Base-by-base conservation (phyloP, 495 filamentous ascomycete species). In the Daldinia caldariorum region DNA sequence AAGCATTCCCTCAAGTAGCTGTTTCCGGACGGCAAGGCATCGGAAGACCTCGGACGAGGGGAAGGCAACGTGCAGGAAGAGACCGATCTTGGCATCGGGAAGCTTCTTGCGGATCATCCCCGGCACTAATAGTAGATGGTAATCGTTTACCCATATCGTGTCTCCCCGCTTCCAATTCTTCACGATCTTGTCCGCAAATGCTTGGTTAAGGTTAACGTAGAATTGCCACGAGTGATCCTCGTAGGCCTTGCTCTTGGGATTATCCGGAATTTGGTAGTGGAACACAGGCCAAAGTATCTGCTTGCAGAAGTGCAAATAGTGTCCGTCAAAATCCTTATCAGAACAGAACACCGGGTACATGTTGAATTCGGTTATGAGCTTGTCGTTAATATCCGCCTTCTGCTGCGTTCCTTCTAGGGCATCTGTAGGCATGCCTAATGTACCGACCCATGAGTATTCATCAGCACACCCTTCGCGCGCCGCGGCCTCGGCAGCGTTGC, bases 241-340 rank as follows among this genome's bases (percentile, higher is more conserved):
- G 74, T 97, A 97, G 0, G 94, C 94, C 82, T 97, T 97, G 87
- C 92, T 97, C 83, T 97, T 97, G 10, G 94, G 94, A 76, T 95
- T 94, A 77, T 97, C 94, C 2, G 94, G 94, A 66, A 97, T 95
- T 78, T 96, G 93, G 77, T 97, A 97, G 78, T 97, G 93, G 78
- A 97, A 96, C 38, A 97, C 93, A 6, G 91, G 92, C 91, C 91
- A 94, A 20, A 94, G 85, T 53, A 94, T 92, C 76, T 92, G 89
- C 76, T 97, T 97, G 86, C 92, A 97, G 69, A 93, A 97, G 78
- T 97, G 93, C 10, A 88, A 87, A 74, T 97, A 97, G 78, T 97
- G 93, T 3, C 94, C 93, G 72, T 97, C 91, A 50, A 97, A 93
- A 74, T 97, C 93, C 69, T 87, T 90, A 77, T 97, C 94, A 39